Percentiles rank a stretch among this genome's conserved stretches.
Conservation (phyloP, 768 basidiomycete genomes). For the Lentinula edodes region DNA sequence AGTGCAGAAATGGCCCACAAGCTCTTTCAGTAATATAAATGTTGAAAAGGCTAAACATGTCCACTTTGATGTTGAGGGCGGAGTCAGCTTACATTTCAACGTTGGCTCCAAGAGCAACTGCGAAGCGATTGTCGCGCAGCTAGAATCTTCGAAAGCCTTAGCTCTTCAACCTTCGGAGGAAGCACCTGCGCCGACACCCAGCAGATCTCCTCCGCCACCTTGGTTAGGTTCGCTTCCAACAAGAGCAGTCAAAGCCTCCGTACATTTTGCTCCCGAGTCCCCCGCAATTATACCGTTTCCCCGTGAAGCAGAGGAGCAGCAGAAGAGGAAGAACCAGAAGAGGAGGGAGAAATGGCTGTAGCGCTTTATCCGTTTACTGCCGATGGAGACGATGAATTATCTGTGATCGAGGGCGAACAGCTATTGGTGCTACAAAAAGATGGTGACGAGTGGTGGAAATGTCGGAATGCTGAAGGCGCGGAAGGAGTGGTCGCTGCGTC, state of each 20-base stretch:
- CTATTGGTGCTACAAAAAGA: conserved; percentile 78
- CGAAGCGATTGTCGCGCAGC: conserved; percentile 78
- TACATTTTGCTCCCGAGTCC: conserved; percentile 68
- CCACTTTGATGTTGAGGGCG: conserved; percentile 63
- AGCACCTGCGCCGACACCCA: conserved; percentile 25
- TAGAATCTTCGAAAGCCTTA: conserved; percentile 66
- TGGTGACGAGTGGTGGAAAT: conserved; percentile 97
- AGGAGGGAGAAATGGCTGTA: conserved; percentile 38
- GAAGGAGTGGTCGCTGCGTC: conserved; percentile 96
- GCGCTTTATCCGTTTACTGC: conserved; percentile 90
- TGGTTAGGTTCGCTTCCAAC: background rate
- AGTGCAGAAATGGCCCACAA: conserved; percentile 91
- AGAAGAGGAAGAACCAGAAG: conserved; percentile 24
- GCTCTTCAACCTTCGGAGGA: conserved; percentile 21
- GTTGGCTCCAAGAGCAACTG: conserved; percentile 78
- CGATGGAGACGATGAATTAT: conserved; percentile 86
- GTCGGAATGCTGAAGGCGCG: conserved; percentile 61
- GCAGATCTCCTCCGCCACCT: background rate
- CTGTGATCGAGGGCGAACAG: conserved; percentile 77
- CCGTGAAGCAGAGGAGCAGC: conserved; percentile 18
- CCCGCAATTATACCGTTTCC: conserved; percentile 67
- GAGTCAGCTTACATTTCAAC: conserved; percentile 76
- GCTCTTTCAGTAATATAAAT: conserved; percentile 54
- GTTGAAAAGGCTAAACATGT: conserved; percentile 88
- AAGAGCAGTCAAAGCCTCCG: conserved; percentile 35